phyloP scores from a whole-genome alignment of 331 rosid species.

The Quercus tomentella region DNA sequence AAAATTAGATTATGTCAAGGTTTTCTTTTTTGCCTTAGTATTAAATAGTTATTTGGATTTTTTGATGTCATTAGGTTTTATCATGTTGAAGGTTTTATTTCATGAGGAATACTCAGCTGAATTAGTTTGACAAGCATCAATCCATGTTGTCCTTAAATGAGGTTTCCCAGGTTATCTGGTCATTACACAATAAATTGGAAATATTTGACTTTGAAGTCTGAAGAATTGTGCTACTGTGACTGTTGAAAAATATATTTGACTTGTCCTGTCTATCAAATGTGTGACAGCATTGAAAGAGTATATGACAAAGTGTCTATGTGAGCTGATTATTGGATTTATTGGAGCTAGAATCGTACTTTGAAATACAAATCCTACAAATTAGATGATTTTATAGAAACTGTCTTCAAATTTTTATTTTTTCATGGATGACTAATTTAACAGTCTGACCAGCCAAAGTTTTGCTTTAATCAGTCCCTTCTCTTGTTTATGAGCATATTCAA shows the following conservation, averaged over 20 bases:
- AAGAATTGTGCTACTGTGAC: neutral
- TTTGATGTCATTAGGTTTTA: no score
- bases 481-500: neutral
- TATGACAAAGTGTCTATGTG: neutral
- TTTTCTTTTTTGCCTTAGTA: no score
- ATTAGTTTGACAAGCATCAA: neutral
- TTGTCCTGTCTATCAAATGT: neutral
- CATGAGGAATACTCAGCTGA: neutral
- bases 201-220: neutral
- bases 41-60: no score
- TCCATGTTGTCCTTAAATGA: neutral
- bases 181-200: neutral
- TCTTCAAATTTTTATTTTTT: no score
- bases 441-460: neutral
- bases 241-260: neutral
- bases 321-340: neutral
- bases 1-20: no score
- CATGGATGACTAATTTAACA: neutral
- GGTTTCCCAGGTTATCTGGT: neutral
- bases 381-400: neutral
- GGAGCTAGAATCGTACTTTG: neutral
- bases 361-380: neutral
- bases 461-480: neutral
- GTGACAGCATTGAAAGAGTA: neutral
- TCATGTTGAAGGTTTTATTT: no score